Conservation (phyloP, 257 asterid species). For the Echites panduratus region DNA sequence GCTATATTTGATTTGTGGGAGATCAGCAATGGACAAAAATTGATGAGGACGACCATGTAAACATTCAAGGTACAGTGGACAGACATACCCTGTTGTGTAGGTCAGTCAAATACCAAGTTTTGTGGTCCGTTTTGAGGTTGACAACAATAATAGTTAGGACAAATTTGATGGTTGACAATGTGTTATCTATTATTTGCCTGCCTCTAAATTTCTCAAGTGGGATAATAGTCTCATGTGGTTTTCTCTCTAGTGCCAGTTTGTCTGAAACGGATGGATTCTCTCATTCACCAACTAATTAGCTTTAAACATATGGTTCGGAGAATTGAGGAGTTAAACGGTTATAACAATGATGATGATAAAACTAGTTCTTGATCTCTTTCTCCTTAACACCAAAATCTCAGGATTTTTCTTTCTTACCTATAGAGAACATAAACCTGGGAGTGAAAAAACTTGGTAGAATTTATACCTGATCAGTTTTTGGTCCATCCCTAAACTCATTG, state of each 20-base stretch:
- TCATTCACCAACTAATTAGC: neutral
- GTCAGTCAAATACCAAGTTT: neutral
- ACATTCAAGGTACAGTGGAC: neutral
- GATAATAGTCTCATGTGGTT: neutral
- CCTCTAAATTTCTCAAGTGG: neutral
- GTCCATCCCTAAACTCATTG: neutral
- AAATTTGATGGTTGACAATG: neutral
- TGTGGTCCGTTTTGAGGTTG: neutral
- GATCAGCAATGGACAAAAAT: neutral
- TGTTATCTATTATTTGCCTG: neutral
- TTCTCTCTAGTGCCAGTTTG: constrained; percentile 5
- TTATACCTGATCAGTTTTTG: constrained; percentile 4
- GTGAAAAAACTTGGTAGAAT: neutral
- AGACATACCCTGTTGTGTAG: neutral
- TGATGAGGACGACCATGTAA: neutral
- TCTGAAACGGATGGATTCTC: neutral
- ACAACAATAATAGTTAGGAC: neutral
- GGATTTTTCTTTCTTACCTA: neutral
- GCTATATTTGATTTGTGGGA: neutral
- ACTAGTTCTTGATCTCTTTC: neutral
- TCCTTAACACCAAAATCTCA: too few species aligned
- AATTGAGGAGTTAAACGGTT: neutral
- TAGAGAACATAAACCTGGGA: neutral
- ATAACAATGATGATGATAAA: neutral
- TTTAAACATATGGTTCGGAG: constrained; percentile 5